Conservation (phyloP, 2,329 filamentous ascomycete genomes). For the Sporothrix protearum region DNA sequence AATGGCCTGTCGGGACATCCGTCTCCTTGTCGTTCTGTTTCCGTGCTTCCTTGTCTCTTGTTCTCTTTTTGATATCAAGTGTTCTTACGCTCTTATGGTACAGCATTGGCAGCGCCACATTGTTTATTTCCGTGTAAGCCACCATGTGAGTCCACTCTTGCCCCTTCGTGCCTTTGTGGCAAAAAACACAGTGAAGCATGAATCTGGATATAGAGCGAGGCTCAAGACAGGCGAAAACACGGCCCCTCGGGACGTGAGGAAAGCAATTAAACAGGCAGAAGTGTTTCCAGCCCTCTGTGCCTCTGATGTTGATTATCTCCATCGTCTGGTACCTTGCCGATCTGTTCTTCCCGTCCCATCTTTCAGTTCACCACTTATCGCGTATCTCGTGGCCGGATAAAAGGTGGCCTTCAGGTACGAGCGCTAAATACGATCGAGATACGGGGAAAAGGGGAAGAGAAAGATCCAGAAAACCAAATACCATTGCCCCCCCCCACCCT, state of each 20-base stretch:
- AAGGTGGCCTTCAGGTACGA: not conserved
- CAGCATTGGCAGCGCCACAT: not conserved
- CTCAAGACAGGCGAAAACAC: not conserved
- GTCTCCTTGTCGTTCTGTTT: not conserved
- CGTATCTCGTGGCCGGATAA: slow-evolving; percentile 19
- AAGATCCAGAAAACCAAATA: too few species aligned
- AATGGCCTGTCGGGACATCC: not conserved
- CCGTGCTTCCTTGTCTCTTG: not conserved
- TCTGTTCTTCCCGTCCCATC: not conserved
- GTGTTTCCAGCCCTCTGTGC: not conserved
- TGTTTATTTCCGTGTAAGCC: not conserved
- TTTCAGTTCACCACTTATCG: not conserved
- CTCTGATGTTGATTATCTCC: not conserved
- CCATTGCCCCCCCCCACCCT: not conserved
- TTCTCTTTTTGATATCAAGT: not conserved
- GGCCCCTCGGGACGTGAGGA: not conserved
- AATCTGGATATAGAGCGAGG: not conserved
- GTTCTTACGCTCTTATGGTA: too few species aligned
- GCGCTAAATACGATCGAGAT: not conserved
- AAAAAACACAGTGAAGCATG: slow-evolving; percentile 3
- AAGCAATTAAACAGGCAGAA: not conserved
- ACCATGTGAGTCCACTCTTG: not conserved
- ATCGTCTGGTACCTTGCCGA: slow-evolving; percentile 13
- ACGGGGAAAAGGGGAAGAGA: not conserved
- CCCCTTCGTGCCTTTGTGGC: not conserved